phyloP scores from a whole-genome alignment of 305 asterid species.

The Fraxinus latifolia region DNA sequence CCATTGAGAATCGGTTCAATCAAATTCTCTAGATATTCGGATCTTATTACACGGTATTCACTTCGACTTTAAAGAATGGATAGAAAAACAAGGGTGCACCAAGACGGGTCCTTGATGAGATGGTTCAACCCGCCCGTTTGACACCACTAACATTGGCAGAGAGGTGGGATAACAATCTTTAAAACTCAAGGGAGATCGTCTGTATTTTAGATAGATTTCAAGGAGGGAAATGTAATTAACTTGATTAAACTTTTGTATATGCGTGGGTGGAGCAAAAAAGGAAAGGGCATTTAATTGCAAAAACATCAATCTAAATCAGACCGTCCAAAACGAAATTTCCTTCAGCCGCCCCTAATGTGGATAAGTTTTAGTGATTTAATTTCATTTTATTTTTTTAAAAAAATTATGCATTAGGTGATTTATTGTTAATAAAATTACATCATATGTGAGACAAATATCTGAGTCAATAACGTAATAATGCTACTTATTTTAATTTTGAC shows the following conservation, averaged over 20 bases:
- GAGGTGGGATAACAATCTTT: not conserved
- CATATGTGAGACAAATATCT: not conserved
- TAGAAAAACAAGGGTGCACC: not conserved
- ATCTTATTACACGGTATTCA: not conserved
- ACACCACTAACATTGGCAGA: not conserved
- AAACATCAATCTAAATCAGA: slow-evolving; percentile 28
- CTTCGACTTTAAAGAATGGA: not conserved
- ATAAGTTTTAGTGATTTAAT: slow-evolving; percentile 23
- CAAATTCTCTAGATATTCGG: not conserved
- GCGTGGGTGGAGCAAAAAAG: not conserved
- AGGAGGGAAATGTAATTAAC: not conserved
- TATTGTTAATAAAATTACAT: not conserved
- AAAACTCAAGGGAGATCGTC: not conserved
- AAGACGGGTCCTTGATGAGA: not conserved
- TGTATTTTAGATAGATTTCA: not conserved
- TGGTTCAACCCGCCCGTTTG: not conserved
- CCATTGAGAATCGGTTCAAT: not conserved
- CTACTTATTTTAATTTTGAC: not conserved
- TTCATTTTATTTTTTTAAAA: not conserved
- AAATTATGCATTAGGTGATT: not conserved
- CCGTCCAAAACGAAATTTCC: slow-evolving; percentile 36
- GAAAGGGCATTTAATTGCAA: slow-evolving; percentile 7
- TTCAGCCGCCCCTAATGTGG: slow-evolving; percentile 46
- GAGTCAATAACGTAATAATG: not conserved
- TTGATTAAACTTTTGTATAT: not conserved